These are phyloP conservation scores for Acer campestre DNA, from an alignment of 345 rosid genomes.

Conservation along the genomic window DNA sequence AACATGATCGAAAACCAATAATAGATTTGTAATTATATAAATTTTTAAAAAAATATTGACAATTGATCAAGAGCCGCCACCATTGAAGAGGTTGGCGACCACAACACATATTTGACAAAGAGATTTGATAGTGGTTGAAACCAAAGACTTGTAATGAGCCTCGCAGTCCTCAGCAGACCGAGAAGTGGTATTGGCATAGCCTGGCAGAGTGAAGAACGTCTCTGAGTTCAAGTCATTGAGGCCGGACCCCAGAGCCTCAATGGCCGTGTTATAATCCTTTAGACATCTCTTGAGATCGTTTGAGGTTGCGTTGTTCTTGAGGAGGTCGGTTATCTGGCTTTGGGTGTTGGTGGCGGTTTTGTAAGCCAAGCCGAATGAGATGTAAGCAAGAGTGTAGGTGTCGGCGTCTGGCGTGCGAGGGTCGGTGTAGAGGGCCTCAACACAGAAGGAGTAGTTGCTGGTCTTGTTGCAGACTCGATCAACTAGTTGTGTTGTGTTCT, in stretches of 20 bases:
- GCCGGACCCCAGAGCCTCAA: slow-evolving; percentile 11
- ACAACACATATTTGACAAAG: slow-evolving; percentile 23
- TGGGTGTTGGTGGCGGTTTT: slow-evolving; percentile 19
- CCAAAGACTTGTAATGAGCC: slow-evolving; percentile 1
- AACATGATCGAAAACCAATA: too few species aligned
- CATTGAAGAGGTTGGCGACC: neutral
- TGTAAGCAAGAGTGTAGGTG: slow-evolving; percentile 4
- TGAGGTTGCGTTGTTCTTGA: neutral
- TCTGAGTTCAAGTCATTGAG: slow-evolving; percentile 26
- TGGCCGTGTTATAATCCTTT: slow-evolving; percentile 5
- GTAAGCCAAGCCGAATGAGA: slow-evolving; percentile 26
- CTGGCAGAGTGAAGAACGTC: slow-evolving; percentile 12
- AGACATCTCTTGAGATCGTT: slow-evolving; percentile 24
- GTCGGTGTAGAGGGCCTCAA: slow-evolving; percentile 21
- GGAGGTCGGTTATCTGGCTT: slow-evolving; percentile 2
- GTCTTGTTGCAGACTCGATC: slow-evolving; percentile 31
- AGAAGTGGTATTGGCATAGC: slow-evolving; percentile 10
- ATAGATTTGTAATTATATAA: too few species aligned
- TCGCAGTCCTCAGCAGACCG: slow-evolving; percentile 10
- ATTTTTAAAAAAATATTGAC: too few species aligned
- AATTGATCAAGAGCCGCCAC: too few species aligned
- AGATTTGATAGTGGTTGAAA: neutral
- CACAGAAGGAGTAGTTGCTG: slow-evolving; percentile 27
- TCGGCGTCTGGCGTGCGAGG: slow-evolving; percentile 16
- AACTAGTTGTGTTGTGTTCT: slow-evolving; percentile 1